Conservation (phyloP, 192 early-diverging fungal species). For the Gamsiella multidivaricata region DNA sequence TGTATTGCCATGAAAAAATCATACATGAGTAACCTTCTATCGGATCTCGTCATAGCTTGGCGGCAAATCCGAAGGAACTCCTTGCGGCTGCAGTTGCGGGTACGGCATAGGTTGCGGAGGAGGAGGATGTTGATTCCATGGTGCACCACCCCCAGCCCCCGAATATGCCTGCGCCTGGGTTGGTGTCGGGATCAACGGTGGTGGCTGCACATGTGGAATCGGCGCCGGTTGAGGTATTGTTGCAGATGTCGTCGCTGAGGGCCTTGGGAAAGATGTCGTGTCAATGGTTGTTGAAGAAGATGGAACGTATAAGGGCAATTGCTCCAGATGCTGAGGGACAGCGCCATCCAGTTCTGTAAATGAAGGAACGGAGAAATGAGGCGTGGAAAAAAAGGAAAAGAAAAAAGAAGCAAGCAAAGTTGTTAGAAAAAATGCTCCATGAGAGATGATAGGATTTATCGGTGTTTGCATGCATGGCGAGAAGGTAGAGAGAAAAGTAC, state of each 20-base stretch:
- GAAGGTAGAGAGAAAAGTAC: no score
- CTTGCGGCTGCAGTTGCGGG: background rate
- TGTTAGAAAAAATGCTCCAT: background rate
- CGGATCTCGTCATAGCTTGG: constrained; percentile 27
- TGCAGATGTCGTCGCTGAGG: constrained; percentile 10
- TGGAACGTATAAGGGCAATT: constrained; percentile 32
- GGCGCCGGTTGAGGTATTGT: constrained; percentile 11
- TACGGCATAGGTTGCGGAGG: background rate
- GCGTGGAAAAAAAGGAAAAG: background rate
- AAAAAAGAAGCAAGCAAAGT: constrained; percentile 11
- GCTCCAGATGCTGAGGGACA: constrained; percentile 39
- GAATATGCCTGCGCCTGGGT: no score
- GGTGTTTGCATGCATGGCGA: no score
- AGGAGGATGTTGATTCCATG: background rate
- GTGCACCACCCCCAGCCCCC: no score
- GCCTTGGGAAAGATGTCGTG: background rate
- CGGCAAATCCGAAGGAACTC: constrained; percentile 32
- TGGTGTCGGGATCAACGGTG: no score
- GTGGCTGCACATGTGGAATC: background rate
- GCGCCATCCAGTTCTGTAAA: constrained; percentile 37
- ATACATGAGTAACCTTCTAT: background rate
- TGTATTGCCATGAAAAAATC: no score
- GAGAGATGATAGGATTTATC: background rate
- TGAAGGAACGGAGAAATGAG: background rate
- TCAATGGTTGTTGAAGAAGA: constrained; percentile 6